Percentiles rank a stretch among this genome's conserved stretches.
Conservation (phyloP, 306 rosid species). For the Quercus berberidifolia region DNA sequence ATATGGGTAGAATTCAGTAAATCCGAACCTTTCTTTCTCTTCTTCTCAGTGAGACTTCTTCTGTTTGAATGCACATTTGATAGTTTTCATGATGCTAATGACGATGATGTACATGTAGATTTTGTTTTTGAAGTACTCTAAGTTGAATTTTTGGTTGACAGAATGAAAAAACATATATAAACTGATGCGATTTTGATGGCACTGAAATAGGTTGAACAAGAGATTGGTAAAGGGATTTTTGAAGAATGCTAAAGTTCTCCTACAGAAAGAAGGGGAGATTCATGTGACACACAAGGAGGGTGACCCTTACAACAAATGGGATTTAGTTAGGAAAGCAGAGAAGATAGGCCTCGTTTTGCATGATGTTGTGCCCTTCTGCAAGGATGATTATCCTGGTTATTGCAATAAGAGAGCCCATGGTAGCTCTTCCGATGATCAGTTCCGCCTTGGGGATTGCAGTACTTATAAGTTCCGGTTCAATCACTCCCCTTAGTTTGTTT, state of each 20-base stretch:
- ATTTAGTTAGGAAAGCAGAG: conserved; percentile 50
- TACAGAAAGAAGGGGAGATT: conserved; percentile 68
- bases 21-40: no score
- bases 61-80: no score
- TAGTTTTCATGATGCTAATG: no score
- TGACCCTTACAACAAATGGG: conserved; percentile 72
- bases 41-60: no score
- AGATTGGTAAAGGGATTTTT: conserved; percentile 61
- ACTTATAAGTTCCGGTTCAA: conserved; percentile 61
- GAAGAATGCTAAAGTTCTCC: conserved; percentile 48
- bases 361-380: conserved; percentile 44
- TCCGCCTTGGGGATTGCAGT: conserved; percentile 46
- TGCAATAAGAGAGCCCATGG: conserved; percentile 80
- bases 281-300: conserved; percentile 77
- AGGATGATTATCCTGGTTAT: conserved; percentile 64
- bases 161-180: neutral
- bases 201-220: conserved; percentile 63
- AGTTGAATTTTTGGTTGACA: no score
- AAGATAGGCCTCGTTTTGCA: conserved; percentile 49
- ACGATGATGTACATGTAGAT: neutral
- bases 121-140: neutral
- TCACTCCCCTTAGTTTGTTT: conserved; percentile 10
- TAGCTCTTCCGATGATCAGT: conserved; percentile 39
- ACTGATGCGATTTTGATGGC: conserved; percentile 14
- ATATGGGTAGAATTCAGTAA: no score